Base-by-base conservation (phyloP, 257 asterid species). In the Hygrophila difformis region DNA sequence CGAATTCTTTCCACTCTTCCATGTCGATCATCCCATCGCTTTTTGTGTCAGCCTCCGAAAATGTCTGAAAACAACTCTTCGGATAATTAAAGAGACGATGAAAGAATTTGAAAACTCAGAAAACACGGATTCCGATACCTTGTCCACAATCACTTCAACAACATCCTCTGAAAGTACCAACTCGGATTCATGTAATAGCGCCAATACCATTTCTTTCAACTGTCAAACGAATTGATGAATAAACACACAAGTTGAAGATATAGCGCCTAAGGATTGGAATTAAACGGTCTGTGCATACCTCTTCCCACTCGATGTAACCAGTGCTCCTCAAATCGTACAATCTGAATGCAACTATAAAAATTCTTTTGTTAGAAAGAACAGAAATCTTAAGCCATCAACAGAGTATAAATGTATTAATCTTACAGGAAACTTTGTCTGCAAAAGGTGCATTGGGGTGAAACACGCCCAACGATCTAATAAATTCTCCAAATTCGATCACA, bases 141-240 rank as follows among this genome's bases (percentile, higher is more conserved):
- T 84, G 53, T 84, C 83, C 49, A 85, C 94, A 2, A 85, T 89
- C 57, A 46, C 28, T 69, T 79, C 93, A 2, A 89, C 71, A 1
- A 64, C 65, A 19, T 89, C 96, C 33, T 82, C 93, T 3, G 96
- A 75, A 26, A 89, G 94, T 8, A 19, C 65, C 12, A 89, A 76
- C n/a, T 89, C 98, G 0, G 94, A 89, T 57, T 85, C 98, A 0
- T 75, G 79, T 55, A 89, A 42, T 42, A 89, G 68, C 7, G 98
- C 93, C 74, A 85, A 49, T 18, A 89, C 98, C 98, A 85, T 89
- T 76, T 82, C 94, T 47, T 75, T 64, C 59, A 89, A 62, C 96
- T 87, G 86, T 46, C 62, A 28, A 28, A 2, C 28, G 0, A 7
- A 14, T 46, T 4, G 2, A 5, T 11, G 11, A 14, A 12, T 26